These are phyloP conservation scores for Triticum timopheevii DNA, from an alignment of 176 grass and related monocot genomes.

Conservation along the genomic window DNA sequence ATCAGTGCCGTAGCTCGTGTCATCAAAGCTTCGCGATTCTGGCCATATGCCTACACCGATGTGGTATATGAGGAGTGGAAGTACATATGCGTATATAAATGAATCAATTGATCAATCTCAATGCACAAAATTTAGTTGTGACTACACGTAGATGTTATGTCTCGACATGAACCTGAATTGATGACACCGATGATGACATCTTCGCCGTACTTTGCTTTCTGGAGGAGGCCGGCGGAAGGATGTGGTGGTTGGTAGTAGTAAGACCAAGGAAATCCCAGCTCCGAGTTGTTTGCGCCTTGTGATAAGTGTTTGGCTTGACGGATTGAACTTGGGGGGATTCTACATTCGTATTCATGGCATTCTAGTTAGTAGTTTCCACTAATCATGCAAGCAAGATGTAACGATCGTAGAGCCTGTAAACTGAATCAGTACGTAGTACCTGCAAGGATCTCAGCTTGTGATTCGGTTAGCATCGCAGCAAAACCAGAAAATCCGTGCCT, in stretches of 20 bases:
- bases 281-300: too few species aligned
- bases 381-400: too few species aligned
- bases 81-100: neutral
- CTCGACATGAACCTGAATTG: neutral
- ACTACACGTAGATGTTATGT: neutral
- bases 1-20: too few species aligned
- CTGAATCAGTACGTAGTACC: neutral
- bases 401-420: neutral
- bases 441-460: too few species aligned
- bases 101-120: too few species aligned
- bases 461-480: too few species aligned
- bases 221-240: neutral
- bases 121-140: too few species aligned
- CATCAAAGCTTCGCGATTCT: conserved; percentile 48
- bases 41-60: neutral
- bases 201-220: conserved; percentile 37
- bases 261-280: neutral
- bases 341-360: neutral
- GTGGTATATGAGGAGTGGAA: too few species aligned
- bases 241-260: neutral
- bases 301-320: conserved; percentile 13
- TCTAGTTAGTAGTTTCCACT: too few species aligned
- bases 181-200: conserved; percentile 23
- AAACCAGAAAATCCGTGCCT: too few species aligned
- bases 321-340: conserved; percentile 34